phyloP scores from a whole-genome alignment of 345 rosid species.

The Boechera divaricarpa region DNA sequence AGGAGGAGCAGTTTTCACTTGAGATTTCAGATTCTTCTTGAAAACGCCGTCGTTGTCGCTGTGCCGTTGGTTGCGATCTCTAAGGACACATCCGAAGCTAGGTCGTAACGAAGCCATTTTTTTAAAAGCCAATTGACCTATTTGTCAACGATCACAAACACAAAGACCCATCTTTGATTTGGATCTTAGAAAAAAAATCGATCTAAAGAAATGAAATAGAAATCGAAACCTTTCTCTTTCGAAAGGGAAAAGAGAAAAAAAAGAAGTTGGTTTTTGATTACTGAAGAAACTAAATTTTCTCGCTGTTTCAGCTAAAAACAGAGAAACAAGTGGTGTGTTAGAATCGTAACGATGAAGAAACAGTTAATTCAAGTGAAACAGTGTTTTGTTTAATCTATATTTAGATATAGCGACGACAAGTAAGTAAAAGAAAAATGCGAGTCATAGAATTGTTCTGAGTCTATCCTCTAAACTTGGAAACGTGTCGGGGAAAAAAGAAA shows the following conservation, averaged over 20 bases:
- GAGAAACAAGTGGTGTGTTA: conserved; percentile 34
- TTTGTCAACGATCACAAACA: conserved; percentile 15
- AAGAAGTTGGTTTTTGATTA: neutral
- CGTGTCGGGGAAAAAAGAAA: conserved; percentile 36
- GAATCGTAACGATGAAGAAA: conserved; percentile 33
- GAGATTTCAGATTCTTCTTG: conserved; percentile 55
- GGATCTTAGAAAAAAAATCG: neutral
- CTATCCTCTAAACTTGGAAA: conserved; percentile 35
- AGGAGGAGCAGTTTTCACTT: conserved; percentile 42
- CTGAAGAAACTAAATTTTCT: conserved; percentile 30
- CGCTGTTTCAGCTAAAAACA: conserved; percentile 33
- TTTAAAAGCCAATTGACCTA: neutral
- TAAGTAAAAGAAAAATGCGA: conserved; percentile 21
- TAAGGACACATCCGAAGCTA: conserved; percentile 64
- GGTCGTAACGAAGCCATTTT: conserved; percentile 61
- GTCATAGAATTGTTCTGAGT: conserved; percentile 19
- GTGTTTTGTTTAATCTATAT: conserved; percentile 30
- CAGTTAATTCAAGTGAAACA: conserved; percentile 31
- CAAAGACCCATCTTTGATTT: conserved; percentile 30
- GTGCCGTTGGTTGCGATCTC: conserved; percentile 55
- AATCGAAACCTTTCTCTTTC: conserved; percentile 4
- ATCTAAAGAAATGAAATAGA: neutral
- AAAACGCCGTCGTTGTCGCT: conserved; percentile 41
- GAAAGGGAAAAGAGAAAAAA: neutral
- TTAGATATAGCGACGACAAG: neutral